Evolutionary conservation across 176 grass and related monocot genomes (phyloP).

Genomic region (Musa troglodytarum): DNA sequence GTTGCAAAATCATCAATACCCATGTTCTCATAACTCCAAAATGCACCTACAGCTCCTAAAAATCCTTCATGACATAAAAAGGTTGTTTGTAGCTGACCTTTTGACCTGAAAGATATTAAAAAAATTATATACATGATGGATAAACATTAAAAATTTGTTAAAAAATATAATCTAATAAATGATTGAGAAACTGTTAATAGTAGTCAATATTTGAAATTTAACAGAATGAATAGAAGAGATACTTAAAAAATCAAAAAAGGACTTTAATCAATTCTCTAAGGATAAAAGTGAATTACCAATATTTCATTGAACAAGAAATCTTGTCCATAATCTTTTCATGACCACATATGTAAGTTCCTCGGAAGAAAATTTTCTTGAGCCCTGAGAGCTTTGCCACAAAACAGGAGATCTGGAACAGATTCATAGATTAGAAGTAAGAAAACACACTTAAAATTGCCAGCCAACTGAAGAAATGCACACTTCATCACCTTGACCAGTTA

Average conservation of each 20-base stretch:
- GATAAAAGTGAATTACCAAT: slow-evolving; percentile 51
- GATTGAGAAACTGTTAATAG: neutral
- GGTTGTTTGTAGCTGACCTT: slow-evolving; percentile 93
- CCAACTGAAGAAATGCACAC: neutral
- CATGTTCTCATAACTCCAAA: slow-evolving; percentile 99
- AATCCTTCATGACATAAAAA: slow-evolving; percentile 96
- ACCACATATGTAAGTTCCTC: slow-evolving; percentile 88
- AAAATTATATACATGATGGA: neutral
- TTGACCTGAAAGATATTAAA: slow-evolving; percentile 53
- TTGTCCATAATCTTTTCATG: slow-evolving; percentile 94
- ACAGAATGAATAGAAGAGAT: neutral
- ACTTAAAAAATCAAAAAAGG: neutral
- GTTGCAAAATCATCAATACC: slow-evolving; percentile 79
- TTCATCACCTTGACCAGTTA: neutral
- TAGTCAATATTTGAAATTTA: neutral
- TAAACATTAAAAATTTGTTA: neutral
- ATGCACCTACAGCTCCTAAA: slow-evolving; percentile 91
- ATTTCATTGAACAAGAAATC: slow-evolving; percentile 87
- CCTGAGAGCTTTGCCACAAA: slow-evolving; percentile 95
- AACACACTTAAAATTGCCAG: neutral
- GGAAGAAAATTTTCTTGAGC: slow-evolving; percentile 88
- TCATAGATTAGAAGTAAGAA: slow-evolving; percentile 1
- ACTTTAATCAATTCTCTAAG: neutral
- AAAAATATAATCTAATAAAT: too few relatives aligned
- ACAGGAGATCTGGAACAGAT: slow-evolving; percentile 67